Evolutionary conservation across 2,329 filamentous ascomycete genomes (phyloP).

Genomic region (Colletotrichum tofieldiae): DNA sequence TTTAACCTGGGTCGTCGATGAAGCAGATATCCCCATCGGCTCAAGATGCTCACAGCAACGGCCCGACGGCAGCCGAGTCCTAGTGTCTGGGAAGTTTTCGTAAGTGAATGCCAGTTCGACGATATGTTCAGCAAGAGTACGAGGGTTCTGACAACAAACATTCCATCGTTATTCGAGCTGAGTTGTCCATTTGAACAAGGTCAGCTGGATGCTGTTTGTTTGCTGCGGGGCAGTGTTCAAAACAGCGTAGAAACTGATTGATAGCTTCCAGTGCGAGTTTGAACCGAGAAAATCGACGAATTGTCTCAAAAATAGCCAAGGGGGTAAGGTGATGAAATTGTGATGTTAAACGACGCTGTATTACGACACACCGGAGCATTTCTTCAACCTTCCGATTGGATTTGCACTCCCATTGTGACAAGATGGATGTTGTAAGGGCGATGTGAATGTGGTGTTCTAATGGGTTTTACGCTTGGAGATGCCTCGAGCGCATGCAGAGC

Average conservation of each 20-base stretch:
- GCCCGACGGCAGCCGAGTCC: slow-evolving; percentile 6
- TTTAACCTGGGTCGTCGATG: neutral
- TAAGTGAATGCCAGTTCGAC: too few relatives aligned
- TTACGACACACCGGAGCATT: neutral
- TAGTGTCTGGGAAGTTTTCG: neutral
- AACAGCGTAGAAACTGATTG: neutral
- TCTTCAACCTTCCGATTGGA: slow-evolving; percentile 22
- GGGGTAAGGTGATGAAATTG: neutral
- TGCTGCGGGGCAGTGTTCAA: neutral
- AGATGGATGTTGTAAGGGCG: neutral
- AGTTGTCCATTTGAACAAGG: neutral
- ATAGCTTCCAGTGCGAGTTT: neutral
- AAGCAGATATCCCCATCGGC: slow-evolving; percentile 13
- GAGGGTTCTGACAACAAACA: neutral
- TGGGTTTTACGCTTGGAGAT: neutral
- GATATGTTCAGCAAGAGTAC: too few relatives aligned
- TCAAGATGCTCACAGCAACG: neutral
- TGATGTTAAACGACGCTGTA: neutral
- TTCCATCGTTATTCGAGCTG: neutral
- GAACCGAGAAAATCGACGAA: neutral
- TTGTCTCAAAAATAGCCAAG: slow-evolving; percentile 13
- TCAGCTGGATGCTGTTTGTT: slow-evolving; percentile 3
- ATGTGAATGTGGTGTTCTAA: neutral
- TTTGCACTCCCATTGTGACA: neutral
- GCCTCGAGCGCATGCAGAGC: neutral